Base-by-base conservation (phyloP, 768 basidiomycete species). In the Pleurotus citrinopileatus region DNA sequence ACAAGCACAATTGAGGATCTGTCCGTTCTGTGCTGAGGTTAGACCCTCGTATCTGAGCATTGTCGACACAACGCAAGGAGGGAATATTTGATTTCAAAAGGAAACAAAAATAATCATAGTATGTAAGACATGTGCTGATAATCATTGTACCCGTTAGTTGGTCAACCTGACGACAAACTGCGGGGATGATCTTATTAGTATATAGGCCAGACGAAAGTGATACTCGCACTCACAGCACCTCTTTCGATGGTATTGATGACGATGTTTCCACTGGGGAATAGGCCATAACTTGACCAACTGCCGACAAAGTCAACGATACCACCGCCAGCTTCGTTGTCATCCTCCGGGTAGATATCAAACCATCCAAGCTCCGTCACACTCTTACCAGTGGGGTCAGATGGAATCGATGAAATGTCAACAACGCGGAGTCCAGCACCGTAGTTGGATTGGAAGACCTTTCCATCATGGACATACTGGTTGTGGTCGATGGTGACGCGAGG, bases 341-440 rank as follows among this genome's bases (percentile, higher is more conserved):
- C 42, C 25, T 55, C 44, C 13, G 54, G 54, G 19, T 55, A 38
- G 26, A 55, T 48, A 37, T 42, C 42, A 17, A 52, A 53, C 8
- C 26, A 32, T 3, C 37, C 45, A 34, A 27, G 22, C 28, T 55
- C 34, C 28, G 19, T 42, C 3, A 44, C 61, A 17, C 61, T 58
- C 20, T 57, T 57, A 19, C 68, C 66, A 1, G 65, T 67, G 0
- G 68, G 66, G 54, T 69, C 68, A 8, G 47, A 27, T 22, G 60
- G 63, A 29, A 69, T 62, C 50, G 61, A 63, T 48, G 58, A 58
- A 29, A 67, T 60, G 38, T 69, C 65, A 8, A 69, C 44, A 46
- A 69, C 55, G 34, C 65, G 63, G 38, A 69, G 55, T 2, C 68
- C 67, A 27, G 65, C 60, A 10, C 60, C 60, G 47, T 69, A 69